Conservation (phyloP, 768 basidiomycete species). For the Strobilomyces dryophilus region DNA sequence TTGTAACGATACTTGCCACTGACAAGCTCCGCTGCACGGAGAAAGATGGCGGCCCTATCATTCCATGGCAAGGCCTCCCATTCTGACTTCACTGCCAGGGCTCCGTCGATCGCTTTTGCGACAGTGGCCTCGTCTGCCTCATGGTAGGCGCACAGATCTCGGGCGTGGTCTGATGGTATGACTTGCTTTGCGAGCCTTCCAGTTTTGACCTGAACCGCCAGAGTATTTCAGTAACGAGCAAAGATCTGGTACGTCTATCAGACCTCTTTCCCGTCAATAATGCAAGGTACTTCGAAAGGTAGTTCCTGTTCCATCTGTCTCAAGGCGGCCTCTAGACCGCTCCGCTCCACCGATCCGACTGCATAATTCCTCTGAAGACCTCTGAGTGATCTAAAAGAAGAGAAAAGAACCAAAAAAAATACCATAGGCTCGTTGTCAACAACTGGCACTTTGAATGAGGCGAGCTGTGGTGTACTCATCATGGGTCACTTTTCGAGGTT, state of each 20-base stretch:
- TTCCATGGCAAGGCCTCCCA: slow-evolving; percentile 98
- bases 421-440: slow-evolving; percentile 96
- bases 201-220: slow-evolving; percentile 61
- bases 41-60: slow-evolving; percentile 96
- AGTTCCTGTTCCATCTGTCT: slow-evolving; percentile 75
- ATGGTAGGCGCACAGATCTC: slow-evolving; percentile 80
- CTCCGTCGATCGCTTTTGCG: slow-evolving; percentile 76
- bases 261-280: slow-evolving; percentile 87
- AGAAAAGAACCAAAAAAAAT: slow-evolving; percentile 17
- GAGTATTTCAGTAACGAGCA: slow-evolving; percentile 1
- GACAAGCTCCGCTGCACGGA: slow-evolving; percentile 95
- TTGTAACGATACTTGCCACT: slow-evolving; percentile 95
- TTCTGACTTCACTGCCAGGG: slow-evolving; percentile 76
- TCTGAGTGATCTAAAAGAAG: background rate
- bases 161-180: slow-evolving; percentile 83
- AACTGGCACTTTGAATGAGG: slow-evolving; percentile 78
- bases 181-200: slow-evolving; percentile 74
- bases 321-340: slow-evolving; percentile 66
- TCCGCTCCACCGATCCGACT: slow-evolving; percentile 74
- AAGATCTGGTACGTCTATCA: slow-evolving; percentile 20
- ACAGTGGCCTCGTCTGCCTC: slow-evolving; percentile 80
- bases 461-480: slow-evolving; percentile 75
- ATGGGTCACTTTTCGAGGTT: slow-evolving; percentile 6
- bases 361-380: slow-evolving; percentile 64
- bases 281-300: slow-evolving; percentile 90